Evolutionary conservation across 805 yeast genomes (phyloP).

Genomic region (Kluyveromyces aestuarii): DNA sequence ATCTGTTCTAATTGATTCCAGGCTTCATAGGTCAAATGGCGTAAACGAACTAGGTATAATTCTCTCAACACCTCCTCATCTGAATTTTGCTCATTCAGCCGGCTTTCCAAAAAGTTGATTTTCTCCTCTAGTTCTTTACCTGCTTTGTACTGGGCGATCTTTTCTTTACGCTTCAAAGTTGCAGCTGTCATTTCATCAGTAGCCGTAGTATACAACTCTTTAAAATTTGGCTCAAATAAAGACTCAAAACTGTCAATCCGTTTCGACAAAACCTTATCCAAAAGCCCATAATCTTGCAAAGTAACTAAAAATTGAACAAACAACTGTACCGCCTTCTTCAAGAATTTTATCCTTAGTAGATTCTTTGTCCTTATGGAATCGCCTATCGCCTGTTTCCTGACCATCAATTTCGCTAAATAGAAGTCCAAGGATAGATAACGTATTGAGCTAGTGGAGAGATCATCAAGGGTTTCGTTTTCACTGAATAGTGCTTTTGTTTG

Average conservation of each 20-base stretch:
- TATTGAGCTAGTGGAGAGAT: slow-evolving; percentile 53
- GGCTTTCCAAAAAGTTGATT: slow-evolving; percentile 32
- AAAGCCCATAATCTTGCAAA: slow-evolving; percentile 37
- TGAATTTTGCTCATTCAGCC: slow-evolving; percentile 27
- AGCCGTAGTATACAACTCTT: slow-evolving; percentile 15
- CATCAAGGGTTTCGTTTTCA: slow-evolving; percentile 61
- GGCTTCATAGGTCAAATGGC: slow-evolving; percentile 41
- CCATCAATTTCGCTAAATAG: slow-evolving; percentile 38
- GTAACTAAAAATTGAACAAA: slow-evolving; percentile 38
- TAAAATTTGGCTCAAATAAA: slow-evolving; percentile 33
- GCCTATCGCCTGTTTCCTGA: slow-evolving; percentile 20
- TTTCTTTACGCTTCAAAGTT: slow-evolving; percentile 51
- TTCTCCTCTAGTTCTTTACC: slow-evolving; percentile 46
- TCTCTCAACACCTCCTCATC: slow-evolving; percentile 61
- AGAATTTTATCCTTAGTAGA: slow-evolving; percentile 26
- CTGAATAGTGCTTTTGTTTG: slow-evolving; percentile 50
- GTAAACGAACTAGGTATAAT: slow-evolving; percentile 47
- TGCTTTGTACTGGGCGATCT: slow-evolving; percentile 56
- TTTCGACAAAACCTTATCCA: slow-evolving; percentile 30
- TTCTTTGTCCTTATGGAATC: slow-evolving; percentile 10
- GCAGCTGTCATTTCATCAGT: slow-evolving; percentile 17
- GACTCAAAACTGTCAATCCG: slow-evolving; percentile 35
- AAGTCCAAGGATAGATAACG: slow-evolving; percentile 53
- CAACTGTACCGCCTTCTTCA: slow-evolving; percentile 36
- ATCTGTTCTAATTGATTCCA: slow-evolving; percentile 49